phyloP scores from a whole-genome alignment of 805 yeast species.

The Metschnikowia aberdeeniae region DNA sequence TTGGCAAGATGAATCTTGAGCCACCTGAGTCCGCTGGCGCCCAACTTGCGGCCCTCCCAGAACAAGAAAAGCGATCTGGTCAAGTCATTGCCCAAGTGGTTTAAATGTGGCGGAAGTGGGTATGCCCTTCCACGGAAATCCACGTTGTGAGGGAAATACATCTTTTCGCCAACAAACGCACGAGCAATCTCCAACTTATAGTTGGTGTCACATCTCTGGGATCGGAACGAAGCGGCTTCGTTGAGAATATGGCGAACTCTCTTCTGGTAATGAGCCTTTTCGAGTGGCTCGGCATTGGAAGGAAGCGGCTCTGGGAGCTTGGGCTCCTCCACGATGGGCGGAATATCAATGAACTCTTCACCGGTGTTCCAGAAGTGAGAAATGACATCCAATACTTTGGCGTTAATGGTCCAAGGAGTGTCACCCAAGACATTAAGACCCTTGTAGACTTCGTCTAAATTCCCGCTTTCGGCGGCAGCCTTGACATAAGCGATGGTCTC shows the following conservation, averaged over 20 bases:
- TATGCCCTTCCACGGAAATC: conserved; percentile 85
- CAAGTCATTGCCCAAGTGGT: conserved; percentile 76
- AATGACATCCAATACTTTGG: conserved; percentile 61
- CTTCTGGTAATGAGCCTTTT: conserved; percentile 63
- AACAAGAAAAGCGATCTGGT: conserved; percentile 67
- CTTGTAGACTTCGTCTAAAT: conserved; percentile 61
- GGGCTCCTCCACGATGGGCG: conserved; percentile 39
- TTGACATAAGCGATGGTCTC: conserved; percentile 86
- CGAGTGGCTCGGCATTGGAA: conserved; percentile 66
- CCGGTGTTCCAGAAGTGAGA: conserved; percentile 87
- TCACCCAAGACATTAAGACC: conserved; percentile 58
- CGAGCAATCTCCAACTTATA: conserved; percentile 94
- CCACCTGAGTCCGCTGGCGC: conserved; percentile 66
- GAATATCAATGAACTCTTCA: conserved; percentile 70
- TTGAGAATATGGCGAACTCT: conserved; percentile 53
- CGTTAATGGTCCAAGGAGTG: conserved; percentile 91
- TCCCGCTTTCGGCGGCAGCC: conserved; percentile 72
- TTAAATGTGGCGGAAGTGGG: conserved; percentile 76
- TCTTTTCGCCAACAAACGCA: conserved; percentile 73
- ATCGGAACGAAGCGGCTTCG: conserved; percentile 64
- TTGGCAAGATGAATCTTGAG: conserved; percentile 72
- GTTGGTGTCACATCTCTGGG: conserved; percentile 90
- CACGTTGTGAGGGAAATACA: conserved; percentile 75
- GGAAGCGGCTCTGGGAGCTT: conserved; percentile 51
- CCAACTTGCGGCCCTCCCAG: conserved; percentile 73